Evolutionary conservation across 306 rosid genomes (phyloP), one percentile per base, ranked within the genome.

Genomic region (Trifolium subterraneum): DNA sequence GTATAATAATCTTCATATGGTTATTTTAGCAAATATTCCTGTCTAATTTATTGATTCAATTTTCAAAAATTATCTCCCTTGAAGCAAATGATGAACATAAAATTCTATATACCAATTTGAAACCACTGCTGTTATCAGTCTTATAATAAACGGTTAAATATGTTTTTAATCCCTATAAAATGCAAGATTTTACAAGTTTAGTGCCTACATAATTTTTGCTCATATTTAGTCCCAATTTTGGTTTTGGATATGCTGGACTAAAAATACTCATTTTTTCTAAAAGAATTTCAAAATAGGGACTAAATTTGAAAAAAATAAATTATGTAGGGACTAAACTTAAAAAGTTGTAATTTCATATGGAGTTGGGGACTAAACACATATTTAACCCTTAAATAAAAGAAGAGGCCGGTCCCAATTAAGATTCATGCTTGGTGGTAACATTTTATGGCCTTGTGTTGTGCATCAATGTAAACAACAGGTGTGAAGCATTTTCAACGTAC

Each of bases 401-500:
- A n/a, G 14, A 35, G 48, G 2, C 29, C 16, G 1, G 8, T n/a
- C 44, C 44, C n/a, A 66, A 25, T 56, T 47, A 67, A 73, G 41
- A n/a, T 39, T 36, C 29, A 39, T 59, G 48, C 8, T 72, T 4
- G 2, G 45, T 35, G 75, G 4, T 7, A 23, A 68, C 45, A 7
- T 39, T 42, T 27, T 41, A 19, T 82, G 73, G 82, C 67, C 67
- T 51, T 58, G 42, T 80, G 73, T 83, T 63, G 69, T 25, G 18
- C 48, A 65, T 50, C 19, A 70, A 63, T 70, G 55, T 69, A 75
- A 77, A 77, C 85, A 74, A 81, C 88, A 90, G 88, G 96, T 94
- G 96, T 56, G 98, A 94, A 82, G 86, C 96, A 66, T 91, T 87
- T 80, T 94, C 97, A 20, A 93, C 97, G 15, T 89, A 93, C 75